phyloP scores from a whole-genome alignment of 1,284 basidiomycete species.

The Tranzscheliella williamsii region DNA sequence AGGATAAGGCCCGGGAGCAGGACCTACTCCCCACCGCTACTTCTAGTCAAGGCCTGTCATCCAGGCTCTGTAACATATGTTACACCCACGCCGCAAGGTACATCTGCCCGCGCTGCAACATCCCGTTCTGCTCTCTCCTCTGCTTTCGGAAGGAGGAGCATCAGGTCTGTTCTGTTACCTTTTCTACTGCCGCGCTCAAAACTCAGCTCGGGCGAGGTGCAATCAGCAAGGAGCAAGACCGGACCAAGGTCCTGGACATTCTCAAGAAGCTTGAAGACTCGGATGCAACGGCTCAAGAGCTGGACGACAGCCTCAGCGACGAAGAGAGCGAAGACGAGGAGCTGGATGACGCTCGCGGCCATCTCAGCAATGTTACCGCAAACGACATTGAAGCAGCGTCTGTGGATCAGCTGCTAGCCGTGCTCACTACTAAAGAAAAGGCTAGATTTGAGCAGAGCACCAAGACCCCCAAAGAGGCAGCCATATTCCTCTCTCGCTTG shows the following conservation, averaged over 20 bases:
- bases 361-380: not conserved
- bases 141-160: constrained; percentile 44
- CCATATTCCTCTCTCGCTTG: constrained; percentile 9
- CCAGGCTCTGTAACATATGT: constrained; percentile 49
- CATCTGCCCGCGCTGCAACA: constrained; percentile 51
- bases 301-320: constrained; percentile 2
- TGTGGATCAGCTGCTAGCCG: constrained; percentile 25
- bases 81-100: constrained; percentile 30
- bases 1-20: constrained; percentile 31
- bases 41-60: constrained; percentile 4
- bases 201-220: not conserved
- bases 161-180: constrained; percentile 31
- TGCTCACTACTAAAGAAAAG: constrained; percentile 35
- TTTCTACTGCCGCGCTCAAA: constrained; percentile 20
- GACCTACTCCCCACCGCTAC: constrained; percentile 16
- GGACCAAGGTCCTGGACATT: constrained; percentile 23
- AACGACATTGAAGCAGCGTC: constrained; percentile 16
- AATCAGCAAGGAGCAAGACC: constrained; percentile 8
- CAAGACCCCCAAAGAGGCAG: constrained; percentile 14
- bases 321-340: constrained; percentile 4
- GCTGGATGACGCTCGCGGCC: not conserved
- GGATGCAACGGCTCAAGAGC: constrained; percentile 2
- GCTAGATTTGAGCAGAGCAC: constrained; percentile 23
- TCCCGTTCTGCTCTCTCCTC: constrained; percentile 47
- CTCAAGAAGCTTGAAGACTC: constrained; percentile 6